These are phyloP conservation scores for Fragaria iinumae DNA, from an alignment of 306 rosid genomes.

Conservation along the genomic window DNA sequence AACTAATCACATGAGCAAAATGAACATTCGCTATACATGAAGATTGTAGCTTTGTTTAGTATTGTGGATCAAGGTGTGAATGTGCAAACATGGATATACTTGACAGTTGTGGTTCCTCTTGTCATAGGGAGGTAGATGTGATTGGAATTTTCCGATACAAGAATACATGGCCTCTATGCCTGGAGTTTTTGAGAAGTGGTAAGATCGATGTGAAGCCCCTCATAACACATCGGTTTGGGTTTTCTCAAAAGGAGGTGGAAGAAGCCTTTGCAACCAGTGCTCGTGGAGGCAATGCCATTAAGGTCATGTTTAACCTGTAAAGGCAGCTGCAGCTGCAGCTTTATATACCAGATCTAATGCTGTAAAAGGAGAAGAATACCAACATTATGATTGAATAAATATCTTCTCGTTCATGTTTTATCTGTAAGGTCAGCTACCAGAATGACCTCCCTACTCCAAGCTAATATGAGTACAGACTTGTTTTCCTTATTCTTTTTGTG, in stretches of 20 bases:
- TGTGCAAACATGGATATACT: background rate
- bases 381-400: background rate
- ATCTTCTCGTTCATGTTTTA: background rate
- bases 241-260: constrained; percentile 83
- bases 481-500: too few relatives aligned
- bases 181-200: constrained; percentile 79
- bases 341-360: background rate
- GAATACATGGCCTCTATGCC: constrained; percentile 93
- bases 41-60: background rate
- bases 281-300: constrained; percentile 82
- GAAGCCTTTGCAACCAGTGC: constrained; percentile 97
- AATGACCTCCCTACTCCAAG: background rate
- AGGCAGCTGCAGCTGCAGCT: background rate
- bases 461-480: background rate
- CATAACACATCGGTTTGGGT: constrained; percentile 82
- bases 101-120: constrained; percentile 9
- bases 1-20: background rate
- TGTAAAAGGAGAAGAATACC: background rate
- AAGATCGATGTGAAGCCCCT: constrained; percentile 84
- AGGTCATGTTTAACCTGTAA: constrained; percentile 92
- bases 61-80: background rate
- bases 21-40: background rate
- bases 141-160: constrained; percentile 79
- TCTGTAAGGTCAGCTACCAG: background rate
- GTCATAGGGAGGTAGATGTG: constrained; percentile 79